Conservation (phyloP, 441 rosid genomes). For the Adansonia rubrostipa region DNA sequence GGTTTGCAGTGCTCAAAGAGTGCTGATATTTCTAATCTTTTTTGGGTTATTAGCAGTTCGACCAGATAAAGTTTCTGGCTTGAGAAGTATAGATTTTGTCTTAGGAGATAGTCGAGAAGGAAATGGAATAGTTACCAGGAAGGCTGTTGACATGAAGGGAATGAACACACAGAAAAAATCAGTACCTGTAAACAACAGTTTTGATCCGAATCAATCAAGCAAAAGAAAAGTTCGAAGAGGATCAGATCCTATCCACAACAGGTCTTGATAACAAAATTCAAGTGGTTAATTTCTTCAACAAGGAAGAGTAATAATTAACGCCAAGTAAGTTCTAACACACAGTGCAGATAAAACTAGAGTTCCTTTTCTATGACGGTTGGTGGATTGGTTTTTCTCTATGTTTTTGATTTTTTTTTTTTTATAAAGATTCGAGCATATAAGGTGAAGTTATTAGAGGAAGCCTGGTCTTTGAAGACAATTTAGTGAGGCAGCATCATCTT, state of each 20-base stretch:
- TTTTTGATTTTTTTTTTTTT: constrained; percentile 29
- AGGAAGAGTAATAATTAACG: constrained; percentile 25
- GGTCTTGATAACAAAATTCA: constrained; percentile 41
- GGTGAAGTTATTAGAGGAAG: constrained; percentile 37
- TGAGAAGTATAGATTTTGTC: constrained; percentile 40
- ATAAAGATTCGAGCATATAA: constrained; percentile 45
- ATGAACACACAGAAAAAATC: constrained; percentile 41
- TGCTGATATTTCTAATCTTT: constrained; percentile 59
- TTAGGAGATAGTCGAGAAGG: constrained; percentile 38
- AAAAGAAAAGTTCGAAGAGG: constrained; percentile 84
- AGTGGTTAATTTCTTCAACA: constrained; percentile 34
- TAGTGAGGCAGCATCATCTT: constrained; percentile 36
- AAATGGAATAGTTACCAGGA: constrained; percentile 32
- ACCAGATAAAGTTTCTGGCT: constrained; percentile 45
- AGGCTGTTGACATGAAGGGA: constrained; percentile 41
- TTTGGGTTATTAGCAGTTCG: constrained; percentile 53
- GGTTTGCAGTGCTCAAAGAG: constrained; percentile 48
- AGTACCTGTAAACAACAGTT: constrained; percentile 36
- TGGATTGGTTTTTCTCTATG: constrained; percentile 44
- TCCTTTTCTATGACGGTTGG: constrained; percentile 22
- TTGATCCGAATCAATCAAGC: constrained; percentile 65
- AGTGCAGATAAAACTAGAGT: constrained; percentile 39
- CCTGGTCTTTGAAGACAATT: constrained; percentile 33
- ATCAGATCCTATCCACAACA: constrained; percentile 94
- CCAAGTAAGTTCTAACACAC: constrained; percentile 38